phyloP scores from a whole-genome alignment of 148 eudicot species.

The Dysphania ambrosioides region DNA sequence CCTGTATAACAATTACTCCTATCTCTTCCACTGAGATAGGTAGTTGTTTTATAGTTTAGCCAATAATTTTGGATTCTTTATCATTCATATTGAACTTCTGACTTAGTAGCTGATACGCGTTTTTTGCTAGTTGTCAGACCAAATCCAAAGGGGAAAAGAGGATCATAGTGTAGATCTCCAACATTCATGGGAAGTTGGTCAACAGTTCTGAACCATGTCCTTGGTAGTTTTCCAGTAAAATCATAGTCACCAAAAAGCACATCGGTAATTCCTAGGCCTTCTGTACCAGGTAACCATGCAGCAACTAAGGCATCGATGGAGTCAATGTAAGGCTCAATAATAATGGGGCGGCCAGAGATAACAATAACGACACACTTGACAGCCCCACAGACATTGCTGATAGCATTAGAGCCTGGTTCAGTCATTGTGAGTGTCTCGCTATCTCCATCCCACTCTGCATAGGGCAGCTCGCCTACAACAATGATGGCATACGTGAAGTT shows the following conservation, averaged over 20 bases:
- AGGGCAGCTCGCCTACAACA: conserved; percentile 30
- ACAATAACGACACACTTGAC: conserved; percentile 29
- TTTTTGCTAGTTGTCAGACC: conserved; percentile 21
- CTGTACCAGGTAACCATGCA: conserved; percentile 40
- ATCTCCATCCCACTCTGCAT: conserved; percentile 30
- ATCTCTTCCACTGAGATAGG: no score
- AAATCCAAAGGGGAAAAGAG: conserved; percentile 33
- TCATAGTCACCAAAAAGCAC: conserved; percentile 34
- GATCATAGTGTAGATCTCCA: conserved; percentile 32
- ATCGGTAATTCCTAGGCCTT: conserved; percentile 35
- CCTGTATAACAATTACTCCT: no score
- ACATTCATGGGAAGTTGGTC: conserved; percentile 36
- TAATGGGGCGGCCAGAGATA: conserved; percentile 37
- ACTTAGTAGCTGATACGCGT: background rate
- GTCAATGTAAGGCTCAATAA: conserved; percentile 31
- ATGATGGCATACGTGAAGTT: conserved; percentile 28
- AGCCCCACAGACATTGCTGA: conserved; percentile 24
- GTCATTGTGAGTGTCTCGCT: conserved; percentile 33
- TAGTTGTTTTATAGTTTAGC: background rate
- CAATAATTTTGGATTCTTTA: background rate
- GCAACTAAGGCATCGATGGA: conserved; percentile 33
- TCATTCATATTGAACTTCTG: conserved; percentile 21
- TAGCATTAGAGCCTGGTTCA: conserved; percentile 28
- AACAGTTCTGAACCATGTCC: conserved; percentile 35
- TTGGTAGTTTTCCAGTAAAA: conserved; percentile 32